Evolutionary conservation across 179 eudicot genomes (phyloP).

Genomic region (Silene coronaria): DNA sequence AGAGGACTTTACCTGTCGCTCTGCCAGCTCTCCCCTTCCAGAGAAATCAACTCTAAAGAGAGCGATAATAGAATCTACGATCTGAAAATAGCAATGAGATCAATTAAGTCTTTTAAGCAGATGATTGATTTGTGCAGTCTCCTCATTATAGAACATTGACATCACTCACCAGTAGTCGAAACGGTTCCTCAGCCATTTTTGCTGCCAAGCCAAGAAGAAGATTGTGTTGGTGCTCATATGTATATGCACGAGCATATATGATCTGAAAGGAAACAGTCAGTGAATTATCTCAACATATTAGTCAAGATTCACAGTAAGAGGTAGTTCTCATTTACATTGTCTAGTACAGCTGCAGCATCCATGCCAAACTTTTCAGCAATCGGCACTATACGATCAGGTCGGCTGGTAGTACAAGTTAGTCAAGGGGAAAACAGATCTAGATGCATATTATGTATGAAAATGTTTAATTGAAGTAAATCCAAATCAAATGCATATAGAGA

Average conservation of each 20-base stretch:
- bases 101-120: too few species aligned
- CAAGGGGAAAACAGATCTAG: slow-evolving; percentile 23
- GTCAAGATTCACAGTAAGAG: background rate
- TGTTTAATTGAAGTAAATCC: background rate
- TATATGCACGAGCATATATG: slow-evolving; percentile 96
- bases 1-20: slow-evolving; percentile 57
- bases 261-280: slow-evolving; percentile 37
- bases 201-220: slow-evolving; percentile 95
- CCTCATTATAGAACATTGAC: background rate
- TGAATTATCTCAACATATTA: background rate
- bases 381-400: slow-evolving; percentile 93
- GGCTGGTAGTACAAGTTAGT: slow-evolving; percentile 43
- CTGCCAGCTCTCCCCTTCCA: slow-evolving; percentile 96
- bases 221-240: slow-evolving; percentile 93
- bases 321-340: slow-evolving; percentile 48
- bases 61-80: slow-evolving; percentile 88
- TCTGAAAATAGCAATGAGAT: slow-evolving; percentile 35
- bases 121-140: too few species aligned
- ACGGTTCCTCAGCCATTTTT: slow-evolving; percentile 98
- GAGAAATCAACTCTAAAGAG: slow-evolving; percentile 91
- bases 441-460: background rate
- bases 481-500: slow-evolving; percentile 1
- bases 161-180: slow-evolving; percentile 65
- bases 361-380: slow-evolving; percentile 98
- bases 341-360: slow-evolving; percentile 96